These are phyloP conservation scores for Begonia loranthoides DNA, from an alignment of 306 rosid species.

Conservation along the genomic window DNA sequence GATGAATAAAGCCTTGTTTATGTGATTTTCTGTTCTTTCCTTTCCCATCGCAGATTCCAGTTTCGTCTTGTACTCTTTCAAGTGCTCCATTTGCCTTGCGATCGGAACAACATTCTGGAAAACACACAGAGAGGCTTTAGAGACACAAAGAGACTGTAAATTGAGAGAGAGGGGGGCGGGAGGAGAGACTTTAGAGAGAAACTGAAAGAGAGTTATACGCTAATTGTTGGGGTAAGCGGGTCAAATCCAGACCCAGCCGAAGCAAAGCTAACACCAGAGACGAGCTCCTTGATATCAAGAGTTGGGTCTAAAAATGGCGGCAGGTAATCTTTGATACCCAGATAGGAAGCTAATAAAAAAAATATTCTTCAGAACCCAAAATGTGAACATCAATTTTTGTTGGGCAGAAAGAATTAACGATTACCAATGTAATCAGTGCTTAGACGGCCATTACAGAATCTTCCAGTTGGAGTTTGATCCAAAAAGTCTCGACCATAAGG, in stretches of 20 bases:
- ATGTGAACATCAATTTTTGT: no score
- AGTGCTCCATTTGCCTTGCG: constrained; percentile 36
- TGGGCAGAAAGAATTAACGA: neutral
- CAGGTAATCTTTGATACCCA: constrained; percentile 39
- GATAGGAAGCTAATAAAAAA: constrained; percentile 33
- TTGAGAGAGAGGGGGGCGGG: no score
- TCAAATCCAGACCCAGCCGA: constrained; percentile 70
- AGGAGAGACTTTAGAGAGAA: no score
- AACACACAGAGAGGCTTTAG: neutral
- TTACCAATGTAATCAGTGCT: constrained; percentile 69
- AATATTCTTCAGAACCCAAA: no score
- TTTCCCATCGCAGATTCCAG: constrained; percentile 30
- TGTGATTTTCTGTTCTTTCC: constrained; percentile 24
- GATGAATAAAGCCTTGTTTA: constrained; percentile 34
- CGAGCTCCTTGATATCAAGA: constrained; percentile 25
- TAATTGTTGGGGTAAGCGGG: constrained; percentile 39
- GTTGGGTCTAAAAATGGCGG: constrained; percentile 66
- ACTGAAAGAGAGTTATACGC: constrained; percentile 16
- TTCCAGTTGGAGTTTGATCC: constrained; percentile 44
- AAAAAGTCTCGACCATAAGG: constrained; percentile 68
- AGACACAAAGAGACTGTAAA: no score
- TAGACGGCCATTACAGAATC: constrained; percentile 58
- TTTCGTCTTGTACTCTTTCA: constrained; percentile 36
- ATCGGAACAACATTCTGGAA: constrained; percentile 54
- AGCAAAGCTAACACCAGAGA: constrained; percentile 68